phyloP scores from a whole-genome alignment of 768 basidiomycete genomes.

The Mycena chlorophos region DNA sequence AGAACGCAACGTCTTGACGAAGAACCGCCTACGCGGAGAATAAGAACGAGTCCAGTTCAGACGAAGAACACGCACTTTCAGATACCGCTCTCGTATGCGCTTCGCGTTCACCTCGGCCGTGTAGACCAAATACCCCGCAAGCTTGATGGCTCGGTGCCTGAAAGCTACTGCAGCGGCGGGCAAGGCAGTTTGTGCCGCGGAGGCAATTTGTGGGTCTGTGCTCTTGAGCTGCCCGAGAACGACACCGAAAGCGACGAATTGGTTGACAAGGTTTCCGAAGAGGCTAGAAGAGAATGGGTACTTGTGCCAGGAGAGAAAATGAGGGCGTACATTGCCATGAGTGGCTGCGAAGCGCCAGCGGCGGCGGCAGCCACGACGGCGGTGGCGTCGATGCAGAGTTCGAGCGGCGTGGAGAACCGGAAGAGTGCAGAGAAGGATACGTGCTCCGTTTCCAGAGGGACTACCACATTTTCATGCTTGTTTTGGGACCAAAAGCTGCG shows the following conservation, averaged over 20 bases:
- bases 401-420: constrained; percentile 66
- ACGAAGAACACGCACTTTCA: constrained; percentile 33
- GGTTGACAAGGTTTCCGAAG: constrained; percentile 79
- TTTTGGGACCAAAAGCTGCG: constrained; percentile 42
- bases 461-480: too few relatives aligned
- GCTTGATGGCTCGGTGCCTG: constrained; percentile 48
- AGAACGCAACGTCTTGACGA: constrained; percentile 86
- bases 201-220: constrained; percentile 25
- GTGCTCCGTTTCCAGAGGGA: constrained; percentile 35
- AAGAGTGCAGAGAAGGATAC: constrained; percentile 19
- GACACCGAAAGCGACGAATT: constrained; percentile 62
- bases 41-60: not conserved
- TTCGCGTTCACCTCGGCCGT: constrained; percentile 82
- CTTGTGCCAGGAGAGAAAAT: too few relatives aligned
- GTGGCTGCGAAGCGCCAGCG: constrained; percentile 80
- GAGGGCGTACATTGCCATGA: constrained; percentile 16
- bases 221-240: constrained; percentile 25
- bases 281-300: too few relatives aligned
- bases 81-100: constrained; percentile 81
- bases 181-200: constrained; percentile 28
- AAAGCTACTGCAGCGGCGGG: constrained; percentile 47
- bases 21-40: constrained; percentile 50
- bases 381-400: constrained; percentile 65
- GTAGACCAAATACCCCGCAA: constrained; percentile 68
- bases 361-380: constrained; percentile 72